Percentiles rank a stretch among this genome's conserved stretches.
Conservation (phyloP, 345 rosid species). For the Bruguiera parviflora region DNA sequence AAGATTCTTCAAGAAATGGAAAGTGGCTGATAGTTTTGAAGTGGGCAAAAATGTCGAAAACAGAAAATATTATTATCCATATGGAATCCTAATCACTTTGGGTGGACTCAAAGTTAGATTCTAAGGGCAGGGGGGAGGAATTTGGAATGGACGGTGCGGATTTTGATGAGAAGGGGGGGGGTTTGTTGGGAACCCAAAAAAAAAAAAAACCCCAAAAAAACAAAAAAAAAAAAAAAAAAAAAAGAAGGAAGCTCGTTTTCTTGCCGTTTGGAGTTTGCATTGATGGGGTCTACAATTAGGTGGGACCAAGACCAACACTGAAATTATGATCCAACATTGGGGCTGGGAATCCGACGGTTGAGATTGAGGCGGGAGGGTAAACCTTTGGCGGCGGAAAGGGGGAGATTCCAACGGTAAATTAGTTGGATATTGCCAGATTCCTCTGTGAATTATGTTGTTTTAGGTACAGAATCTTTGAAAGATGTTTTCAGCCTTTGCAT, state of each 20-base stretch:
- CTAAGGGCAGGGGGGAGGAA: background rate
- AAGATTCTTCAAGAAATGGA: constrained; percentile 19
- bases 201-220: too few species aligned
- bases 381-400: constrained; percentile 31
- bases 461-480: constrained; percentile 11
- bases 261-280: constrained; percentile 16
- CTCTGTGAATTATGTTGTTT: background rate
- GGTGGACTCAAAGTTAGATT: constrained; percentile 32
- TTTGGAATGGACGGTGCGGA: constrained; percentile 14
- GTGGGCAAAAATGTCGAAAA: background rate
- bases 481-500: background rate
- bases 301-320: constrained; percentile 12
- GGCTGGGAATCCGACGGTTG: constrained; percentile 23
- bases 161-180: constrained; percentile 6
- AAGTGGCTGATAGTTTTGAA: background rate
- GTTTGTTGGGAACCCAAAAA: too few species aligned
- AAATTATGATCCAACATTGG: background rate
- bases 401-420: constrained; percentile 10
- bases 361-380: constrained; percentile 9
- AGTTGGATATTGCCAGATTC: constrained; percentile 13
- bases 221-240: too few species aligned
- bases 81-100: constrained; percentile 26
- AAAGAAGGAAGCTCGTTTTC: constrained; percentile 18
- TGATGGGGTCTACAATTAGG: constrained; percentile 20
- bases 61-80: background rate